Conservation (phyloP, 208 protist species). For the Endotrypanum monterogeii region DNA sequence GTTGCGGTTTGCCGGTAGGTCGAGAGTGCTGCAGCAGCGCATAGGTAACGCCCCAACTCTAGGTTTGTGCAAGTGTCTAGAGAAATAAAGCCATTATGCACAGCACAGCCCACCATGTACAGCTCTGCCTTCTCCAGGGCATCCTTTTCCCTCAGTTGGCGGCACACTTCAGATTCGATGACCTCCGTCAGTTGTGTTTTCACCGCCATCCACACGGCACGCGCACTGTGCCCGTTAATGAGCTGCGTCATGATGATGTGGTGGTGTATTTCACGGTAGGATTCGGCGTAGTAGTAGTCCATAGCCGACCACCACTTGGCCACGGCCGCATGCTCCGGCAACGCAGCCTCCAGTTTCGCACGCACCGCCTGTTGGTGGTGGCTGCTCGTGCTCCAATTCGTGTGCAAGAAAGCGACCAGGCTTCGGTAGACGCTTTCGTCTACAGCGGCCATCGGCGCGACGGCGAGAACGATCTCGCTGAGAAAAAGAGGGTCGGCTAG, state of each 20-base stretch:
- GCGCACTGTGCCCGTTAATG: constrained; percentile 33
- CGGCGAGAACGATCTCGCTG: constrained; percentile 36
- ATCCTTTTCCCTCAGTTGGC: constrained; percentile 28
- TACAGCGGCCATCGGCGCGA: constrained; percentile 32
- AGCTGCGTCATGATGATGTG: constrained; percentile 47
- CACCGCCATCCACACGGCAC: constrained; percentile 73
- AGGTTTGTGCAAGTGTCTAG: constrained; percentile 44
- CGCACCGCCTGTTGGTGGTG: constrained; percentile 48
- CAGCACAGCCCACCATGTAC: constrained; percentile 58
- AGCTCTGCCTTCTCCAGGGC: constrained; percentile 48
- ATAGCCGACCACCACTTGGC: constrained; percentile 56
- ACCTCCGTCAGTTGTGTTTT: constrained; percentile 48
- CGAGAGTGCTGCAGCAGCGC: constrained; percentile 52
- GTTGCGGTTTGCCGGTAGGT: constrained; percentile 50
- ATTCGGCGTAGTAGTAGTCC: constrained; percentile 49
- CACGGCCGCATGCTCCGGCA: constrained; percentile 51
- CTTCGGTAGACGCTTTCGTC: constrained; percentile 42
- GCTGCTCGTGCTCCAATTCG: constrained; percentile 48
- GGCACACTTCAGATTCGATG: constrained; percentile 53
- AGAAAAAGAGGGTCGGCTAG: constrained; percentile 64
- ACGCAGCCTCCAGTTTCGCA: constrained; percentile 33
- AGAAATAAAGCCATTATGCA: constrained; percentile 65
- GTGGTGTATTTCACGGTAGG: constrained; percentile 43
- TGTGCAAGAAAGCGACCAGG: constrained; percentile 52
- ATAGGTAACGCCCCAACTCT: constrained; percentile 52